These are phyloP conservation scores for Nakazawaea holstii DNA, from an alignment of 805 yeast genomes.

Conservation along the genomic window DNA sequence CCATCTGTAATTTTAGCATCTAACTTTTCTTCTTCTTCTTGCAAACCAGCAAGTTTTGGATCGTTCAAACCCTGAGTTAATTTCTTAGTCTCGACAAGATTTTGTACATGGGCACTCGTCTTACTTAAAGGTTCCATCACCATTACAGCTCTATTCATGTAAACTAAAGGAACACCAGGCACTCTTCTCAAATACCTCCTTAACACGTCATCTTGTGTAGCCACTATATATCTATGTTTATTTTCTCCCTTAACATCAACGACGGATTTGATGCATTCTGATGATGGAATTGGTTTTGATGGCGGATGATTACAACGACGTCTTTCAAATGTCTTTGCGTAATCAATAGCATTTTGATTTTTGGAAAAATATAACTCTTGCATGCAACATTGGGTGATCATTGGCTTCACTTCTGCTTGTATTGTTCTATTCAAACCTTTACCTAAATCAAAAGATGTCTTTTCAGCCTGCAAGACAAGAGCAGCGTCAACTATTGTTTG, in stretches of 20 bases:
- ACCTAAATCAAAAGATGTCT: slow-evolving; percentile 69
- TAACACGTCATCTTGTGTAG: slow-evolving; percentile 69
- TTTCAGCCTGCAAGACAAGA: slow-evolving; percentile 58
- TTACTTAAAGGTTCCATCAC: slow-evolving; percentile 89
- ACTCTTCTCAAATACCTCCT: slow-evolving; percentile 64
- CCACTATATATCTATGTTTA: slow-evolving; percentile 88
- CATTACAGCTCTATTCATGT: slow-evolving; percentile 88
- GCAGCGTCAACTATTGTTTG: slow-evolving; percentile 87
- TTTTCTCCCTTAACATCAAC: slow-evolving; percentile 70
- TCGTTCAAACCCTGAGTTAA: slow-evolving; percentile 77
- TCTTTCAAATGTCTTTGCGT: slow-evolving; percentile 83
- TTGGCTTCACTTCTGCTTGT: slow-evolving; percentile 79
- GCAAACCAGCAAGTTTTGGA: slow-evolving; percentile 42
- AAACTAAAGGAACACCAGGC: slow-evolving; percentile 88
- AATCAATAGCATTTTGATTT: slow-evolving; percentile 69
- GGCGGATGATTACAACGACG: slow-evolving; percentile 87
- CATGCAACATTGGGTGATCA: slow-evolving; percentile 96
- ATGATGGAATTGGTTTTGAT: slow-evolving; percentile 54
- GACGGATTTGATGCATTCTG: slow-evolving; percentile 70
- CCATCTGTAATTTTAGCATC: background rate
- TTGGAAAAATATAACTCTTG: slow-evolving; percentile 71
- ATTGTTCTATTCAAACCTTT: slow-evolving; percentile 77
- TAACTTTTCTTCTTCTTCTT: slow-evolving; percentile 13
- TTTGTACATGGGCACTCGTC: slow-evolving; percentile 51
- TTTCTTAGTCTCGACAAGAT: slow-evolving; percentile 56